Conservation (phyloP, 208 protist species). For the Leishmania mexicana region DNA sequence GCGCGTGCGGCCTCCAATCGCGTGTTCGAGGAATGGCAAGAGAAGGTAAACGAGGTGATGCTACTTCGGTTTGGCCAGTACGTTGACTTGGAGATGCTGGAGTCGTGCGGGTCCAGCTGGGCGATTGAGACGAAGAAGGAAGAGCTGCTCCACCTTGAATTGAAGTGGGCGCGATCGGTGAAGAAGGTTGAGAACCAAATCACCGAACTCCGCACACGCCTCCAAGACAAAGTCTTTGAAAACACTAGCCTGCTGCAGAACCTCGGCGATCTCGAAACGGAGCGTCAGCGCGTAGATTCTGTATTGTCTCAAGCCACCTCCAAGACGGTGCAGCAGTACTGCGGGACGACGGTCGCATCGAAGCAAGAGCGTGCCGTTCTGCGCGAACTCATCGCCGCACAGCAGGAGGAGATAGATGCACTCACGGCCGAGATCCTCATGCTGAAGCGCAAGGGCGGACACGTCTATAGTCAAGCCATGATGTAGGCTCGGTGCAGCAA, state of each 20-base stretch:
- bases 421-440: slow-evolving; percentile 92
- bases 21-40: slow-evolving; percentile 81
- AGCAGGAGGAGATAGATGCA: slow-evolving; percentile 94
- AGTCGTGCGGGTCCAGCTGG: slow-evolving; percentile 85
- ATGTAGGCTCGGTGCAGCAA: slow-evolving; percentile 15
- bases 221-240: slow-evolving; percentile 65
- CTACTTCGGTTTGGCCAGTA: slow-evolving; percentile 95
- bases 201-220: slow-evolving; percentile 53
- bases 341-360: slow-evolving; percentile 76
- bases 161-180: slow-evolving; percentile 73
- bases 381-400: slow-evolving; percentile 84
- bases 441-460: slow-evolving; percentile 93
- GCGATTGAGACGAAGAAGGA: slow-evolving; percentile 91
- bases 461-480: slow-evolving; percentile 81
- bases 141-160: slow-evolving; percentile 82
- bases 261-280: slow-evolving; percentile 76
- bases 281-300: slow-evolving; percentile 79
- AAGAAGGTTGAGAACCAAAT: slow-evolving; percentile 75
- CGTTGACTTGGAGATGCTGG: slow-evolving; percentile 93
- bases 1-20: slow-evolving; percentile 72
- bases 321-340: slow-evolving; percentile 73
- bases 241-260: slow-evolving; percentile 92
- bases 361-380: slow-evolving; percentile 78
- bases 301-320: slow-evolving; percentile 72
- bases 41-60: slow-evolving; percentile 93